Conservation (phyloP, 2,329 filamentous ascomycete genomes). For the Aureobasidium subglaciale region DNA sequence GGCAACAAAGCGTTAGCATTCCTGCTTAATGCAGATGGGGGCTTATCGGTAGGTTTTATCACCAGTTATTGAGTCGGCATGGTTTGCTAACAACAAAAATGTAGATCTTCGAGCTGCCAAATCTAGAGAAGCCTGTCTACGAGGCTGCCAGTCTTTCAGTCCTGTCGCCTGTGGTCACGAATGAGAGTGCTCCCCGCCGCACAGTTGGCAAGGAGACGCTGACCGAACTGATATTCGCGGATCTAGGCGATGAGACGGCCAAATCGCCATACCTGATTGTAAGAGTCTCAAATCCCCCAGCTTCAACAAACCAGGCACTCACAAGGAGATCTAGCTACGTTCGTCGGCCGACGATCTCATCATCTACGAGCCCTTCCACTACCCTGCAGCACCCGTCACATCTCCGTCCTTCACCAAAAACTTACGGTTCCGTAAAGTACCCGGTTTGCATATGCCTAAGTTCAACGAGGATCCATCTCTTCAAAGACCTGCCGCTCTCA, state of each 20-base stretch:
- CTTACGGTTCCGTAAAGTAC: slow-evolving; percentile 69
- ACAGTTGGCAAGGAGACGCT: slow-evolving; percentile 66
- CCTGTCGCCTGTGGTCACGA: slow-evolving; percentile 66
- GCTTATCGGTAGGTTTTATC: slow-evolving; percentile 56
- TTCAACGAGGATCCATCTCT: slow-evolving; percentile 43
- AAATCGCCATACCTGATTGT: slow-evolving; percentile 76
- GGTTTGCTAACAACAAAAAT: neutral
- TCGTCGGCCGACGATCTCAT: slow-evolving; percentile 75
- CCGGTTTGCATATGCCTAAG: slow-evolving; percentile 60
- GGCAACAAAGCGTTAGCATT: slow-evolving; percentile 61
- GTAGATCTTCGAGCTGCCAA: slow-evolving; percentile 69
- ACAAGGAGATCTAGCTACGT: slow-evolving; percentile 51
- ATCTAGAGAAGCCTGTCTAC: slow-evolving; percentile 65
- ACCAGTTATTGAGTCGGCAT: neutral
- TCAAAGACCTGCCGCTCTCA: slow-evolving; percentile 47
- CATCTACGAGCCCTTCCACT: slow-evolving; percentile 73
- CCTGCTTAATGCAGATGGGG: slow-evolving; percentile 66
- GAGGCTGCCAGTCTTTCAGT: slow-evolving; percentile 69
- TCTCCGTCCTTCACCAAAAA: slow-evolving; percentile 44
- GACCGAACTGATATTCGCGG: slow-evolving; percentile 72
- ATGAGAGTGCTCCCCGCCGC: slow-evolving; percentile 63
- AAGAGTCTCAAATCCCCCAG: slow-evolving; percentile 33
- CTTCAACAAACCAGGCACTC: neutral
- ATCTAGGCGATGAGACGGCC: slow-evolving; percentile 68
- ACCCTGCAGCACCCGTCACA: slow-evolving; percentile 32